These are phyloP conservation scores for Nothomitra cinnamomea DNA, from an alignment of 2,329 filamentous ascomycete species.

Conservation along the genomic window DNA sequence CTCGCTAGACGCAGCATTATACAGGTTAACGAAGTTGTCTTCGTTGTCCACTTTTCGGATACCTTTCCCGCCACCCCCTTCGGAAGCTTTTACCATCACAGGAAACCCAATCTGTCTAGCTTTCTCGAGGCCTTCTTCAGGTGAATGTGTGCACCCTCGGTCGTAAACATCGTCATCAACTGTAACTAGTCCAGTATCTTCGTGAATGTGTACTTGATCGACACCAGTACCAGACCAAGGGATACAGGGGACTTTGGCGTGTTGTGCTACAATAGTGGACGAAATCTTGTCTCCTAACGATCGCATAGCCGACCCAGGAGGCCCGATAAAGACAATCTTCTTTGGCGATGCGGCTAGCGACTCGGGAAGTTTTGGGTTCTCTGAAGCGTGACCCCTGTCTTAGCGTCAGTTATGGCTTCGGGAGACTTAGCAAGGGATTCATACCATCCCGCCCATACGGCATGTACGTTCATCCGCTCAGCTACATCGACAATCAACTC, in stretches of 20 bases:
- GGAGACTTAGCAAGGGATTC: slow-evolving; percentile 16
- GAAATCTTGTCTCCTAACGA: slow-evolving; percentile 99
- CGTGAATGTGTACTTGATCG: slow-evolving; percentile 59
- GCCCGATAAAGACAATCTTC: slow-evolving; percentile 98
- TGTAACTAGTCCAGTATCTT: slow-evolving; percentile 66
- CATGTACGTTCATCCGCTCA: slow-evolving; percentile 95
- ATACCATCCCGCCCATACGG: slow-evolving; percentile 97
- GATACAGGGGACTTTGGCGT: slow-evolving; percentile 90
- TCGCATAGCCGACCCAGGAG: slow-evolving; percentile 94
- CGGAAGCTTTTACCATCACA: slow-evolving; percentile 99
- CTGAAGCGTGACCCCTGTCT: slow-evolving; percentile 81
- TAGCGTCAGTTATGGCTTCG: neutral
- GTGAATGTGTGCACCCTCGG: slow-evolving; percentile 78
- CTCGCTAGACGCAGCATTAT: slow-evolving; percentile 91
- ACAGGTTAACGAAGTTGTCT: slow-evolving; percentile 69
- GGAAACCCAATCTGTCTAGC: slow-evolving; percentile 91
- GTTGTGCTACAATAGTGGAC: slow-evolving; percentile 96
- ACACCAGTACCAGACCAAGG: slow-evolving; percentile 98
- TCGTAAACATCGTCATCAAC: slow-evolving; percentile 73
- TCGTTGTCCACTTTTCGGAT: slow-evolving; percentile 87
- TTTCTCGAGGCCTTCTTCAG: slow-evolving; percentile 74
- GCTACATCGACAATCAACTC: slow-evolving; percentile 98
- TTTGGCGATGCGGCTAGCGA: slow-evolving; percentile 90
- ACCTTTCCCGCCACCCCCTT: slow-evolving; percentile 97
- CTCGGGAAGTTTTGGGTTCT: slow-evolving; percentile 95